phyloP scores from a whole-genome alignment of 805 yeast genomes.

The Saccharomycopsis fodiens region DNA sequence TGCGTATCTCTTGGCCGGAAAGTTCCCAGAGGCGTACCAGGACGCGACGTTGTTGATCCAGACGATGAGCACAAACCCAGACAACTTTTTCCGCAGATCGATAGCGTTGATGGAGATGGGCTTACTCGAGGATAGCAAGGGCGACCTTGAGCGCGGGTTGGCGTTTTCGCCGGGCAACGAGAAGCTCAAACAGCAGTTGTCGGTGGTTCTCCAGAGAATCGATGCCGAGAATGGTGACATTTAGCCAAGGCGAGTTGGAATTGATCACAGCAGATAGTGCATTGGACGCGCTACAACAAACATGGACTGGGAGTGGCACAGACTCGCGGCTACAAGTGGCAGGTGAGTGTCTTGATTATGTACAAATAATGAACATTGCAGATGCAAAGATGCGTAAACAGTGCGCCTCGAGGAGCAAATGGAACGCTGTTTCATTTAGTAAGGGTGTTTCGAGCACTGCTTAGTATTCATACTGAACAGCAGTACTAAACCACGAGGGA shows the following conservation, averaged over 20 bases:
- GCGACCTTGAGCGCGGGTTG: constrained; percentile 66
- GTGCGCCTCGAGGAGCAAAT: too few relatives aligned
- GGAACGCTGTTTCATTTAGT: too few relatives aligned
- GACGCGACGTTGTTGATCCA: constrained; percentile 63
- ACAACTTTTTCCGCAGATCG: constrained; percentile 65
- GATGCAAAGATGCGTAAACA: too few relatives aligned
- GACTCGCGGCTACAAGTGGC: too few relatives aligned
- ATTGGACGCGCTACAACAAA: too few relatives aligned
- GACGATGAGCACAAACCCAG: constrained; percentile 53
- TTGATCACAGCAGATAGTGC: too few relatives aligned
- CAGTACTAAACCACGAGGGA: too few relatives aligned
- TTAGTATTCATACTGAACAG: too few relatives aligned
- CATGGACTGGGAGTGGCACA: too few relatives aligned
- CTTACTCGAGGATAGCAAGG: constrained; percentile 52
- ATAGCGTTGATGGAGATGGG: constrained; percentile 57
- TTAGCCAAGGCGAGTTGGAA: not conserved
- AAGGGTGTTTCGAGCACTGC: too few relatives aligned
- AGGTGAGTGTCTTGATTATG: too few relatives aligned
- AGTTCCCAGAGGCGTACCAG: constrained; percentile 51
- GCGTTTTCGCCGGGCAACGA: constrained; percentile 50
- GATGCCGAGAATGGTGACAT: constrained; percentile 53
- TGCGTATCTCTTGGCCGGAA: constrained; percentile 48
- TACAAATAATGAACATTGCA: too few relatives aligned
- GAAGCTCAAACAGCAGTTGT: constrained; percentile 42
- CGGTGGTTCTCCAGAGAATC: constrained; percentile 38